Conservation (phyloP, 75 land plant species). For the Chamaecyparis obtusa region DNA sequence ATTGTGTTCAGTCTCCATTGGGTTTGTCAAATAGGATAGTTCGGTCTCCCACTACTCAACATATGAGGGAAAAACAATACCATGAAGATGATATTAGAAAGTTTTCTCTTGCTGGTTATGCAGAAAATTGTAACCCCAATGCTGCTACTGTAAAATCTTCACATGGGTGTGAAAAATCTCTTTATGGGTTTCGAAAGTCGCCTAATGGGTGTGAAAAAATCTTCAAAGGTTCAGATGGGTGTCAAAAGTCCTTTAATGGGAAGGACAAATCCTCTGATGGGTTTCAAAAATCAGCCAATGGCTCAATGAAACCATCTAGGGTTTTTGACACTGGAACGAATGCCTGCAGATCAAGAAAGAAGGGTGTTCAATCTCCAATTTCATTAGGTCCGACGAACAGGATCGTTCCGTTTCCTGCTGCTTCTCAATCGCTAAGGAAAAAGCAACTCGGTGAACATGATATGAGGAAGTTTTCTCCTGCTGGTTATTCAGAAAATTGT, state of each 20-base stretch:
- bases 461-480: background rate
- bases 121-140: background rate
- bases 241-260: background rate
- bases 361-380: background rate
- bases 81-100: background rate
- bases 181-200: background rate
- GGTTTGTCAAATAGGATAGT: background rate
- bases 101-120: background rate
- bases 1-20: background rate
- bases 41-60: background rate
- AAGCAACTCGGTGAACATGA: background rate
- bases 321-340: no score
- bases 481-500: background rate
- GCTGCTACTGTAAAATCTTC: background rate
- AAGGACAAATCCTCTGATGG: no score
- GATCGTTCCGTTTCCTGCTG: no score
- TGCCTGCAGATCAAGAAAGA: background rate
- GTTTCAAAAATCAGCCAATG: no score
- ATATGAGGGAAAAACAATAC: background rate
- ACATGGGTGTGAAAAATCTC: background rate
- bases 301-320: no score
- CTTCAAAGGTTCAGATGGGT: background rate
- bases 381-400: background rate
- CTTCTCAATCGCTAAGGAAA: background rate
- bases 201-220: background rate